phyloP scores from a whole-genome alignment of 352 stramenopile species.

The Globisporangium irregulare region DNA sequence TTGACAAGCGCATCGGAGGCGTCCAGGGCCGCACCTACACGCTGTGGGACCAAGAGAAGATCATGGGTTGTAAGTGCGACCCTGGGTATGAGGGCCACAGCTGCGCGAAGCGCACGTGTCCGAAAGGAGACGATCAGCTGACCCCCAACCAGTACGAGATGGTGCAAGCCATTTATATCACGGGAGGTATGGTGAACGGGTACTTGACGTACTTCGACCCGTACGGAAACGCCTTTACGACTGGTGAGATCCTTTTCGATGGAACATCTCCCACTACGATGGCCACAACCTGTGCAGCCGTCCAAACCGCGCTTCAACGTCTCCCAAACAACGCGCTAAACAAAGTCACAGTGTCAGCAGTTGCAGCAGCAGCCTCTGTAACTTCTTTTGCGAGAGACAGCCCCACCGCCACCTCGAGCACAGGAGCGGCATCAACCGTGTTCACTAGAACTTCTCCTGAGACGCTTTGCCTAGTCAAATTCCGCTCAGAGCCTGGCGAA shows the following conservation, averaged over 20 bases:
- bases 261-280: conserved; percentile 16
- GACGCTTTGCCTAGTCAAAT: too few relatives aligned
- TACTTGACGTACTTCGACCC: conserved; percentile 75
- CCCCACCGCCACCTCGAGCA: background rate
- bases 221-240: conserved; percentile 68
- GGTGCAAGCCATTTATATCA: conserved; percentile 33
- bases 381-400: conserved; percentile 27
- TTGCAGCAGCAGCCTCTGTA: background rate
- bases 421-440: too few relatives aligned
- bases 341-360: conserved; percentile 24
- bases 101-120: conserved; percentile 75
- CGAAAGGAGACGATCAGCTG: conserved; percentile 80
- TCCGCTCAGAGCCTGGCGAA: conserved; percentile 45
- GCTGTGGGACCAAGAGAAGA: conserved; percentile 79
- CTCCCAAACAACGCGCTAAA: conserved; percentile 76
- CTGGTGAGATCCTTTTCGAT: conserved; percentile 33
- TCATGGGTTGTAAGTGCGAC: conserved; percentile 62
- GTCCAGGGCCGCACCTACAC: conserved; percentile 25
- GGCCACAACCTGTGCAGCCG: too few relatives aligned
- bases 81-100: conserved; percentile 46
- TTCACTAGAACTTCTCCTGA: too few relatives aligned
- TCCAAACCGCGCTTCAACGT: conserved; percentile 30
- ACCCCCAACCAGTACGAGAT: conserved; percentile 56
- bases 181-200: background rate
- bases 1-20: conserved; percentile 42